Conservation (phyloP, 192 early-diverging fungal genomes). For the Linnemannia hyalina region DNA sequence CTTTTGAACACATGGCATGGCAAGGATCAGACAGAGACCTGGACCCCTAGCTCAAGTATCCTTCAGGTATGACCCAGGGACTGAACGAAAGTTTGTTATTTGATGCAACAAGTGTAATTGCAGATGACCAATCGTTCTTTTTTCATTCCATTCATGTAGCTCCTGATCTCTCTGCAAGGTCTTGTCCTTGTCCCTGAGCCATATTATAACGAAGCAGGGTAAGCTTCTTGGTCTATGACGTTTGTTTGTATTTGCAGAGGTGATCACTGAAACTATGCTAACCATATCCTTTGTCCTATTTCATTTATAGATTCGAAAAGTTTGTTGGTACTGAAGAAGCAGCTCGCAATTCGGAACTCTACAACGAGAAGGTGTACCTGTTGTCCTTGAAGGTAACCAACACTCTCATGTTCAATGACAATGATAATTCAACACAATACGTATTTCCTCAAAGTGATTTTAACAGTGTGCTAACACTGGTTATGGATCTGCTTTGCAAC, state of each 20-base stretch:
- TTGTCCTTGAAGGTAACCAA: constrained; percentile 53
- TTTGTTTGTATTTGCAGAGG: not conserved
- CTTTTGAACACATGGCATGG: constrained; percentile 72
- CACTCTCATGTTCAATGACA: not conserved
- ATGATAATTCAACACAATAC: too few species aligned
- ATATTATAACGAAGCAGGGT: constrained; percentile 73
- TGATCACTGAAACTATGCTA: not conserved
- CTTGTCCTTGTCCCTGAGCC: constrained; percentile 66
- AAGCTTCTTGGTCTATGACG: not conserved
- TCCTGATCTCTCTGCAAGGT: constrained; percentile 69
- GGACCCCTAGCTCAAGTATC: constrained; percentile 62
- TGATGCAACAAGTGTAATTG: not conserved
- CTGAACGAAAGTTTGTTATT: not conserved
- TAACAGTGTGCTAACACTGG: not conserved
- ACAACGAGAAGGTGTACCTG: constrained; percentile 72
- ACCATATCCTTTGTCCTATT: not conserved
- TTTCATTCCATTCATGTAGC: not conserved
- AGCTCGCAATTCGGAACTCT: constrained; percentile 56
- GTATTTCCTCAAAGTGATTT: too few species aligned
- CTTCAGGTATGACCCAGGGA: constrained; percentile 51
- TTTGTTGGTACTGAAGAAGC: constrained; percentile 67
- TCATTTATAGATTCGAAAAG: constrained; percentile 61
- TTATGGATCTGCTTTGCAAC: not conserved
- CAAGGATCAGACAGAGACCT: constrained; percentile 63
- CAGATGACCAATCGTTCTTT: not conserved